phyloP scores from a whole-genome alignment of 2,329 filamentous ascomycete species.

The Arthrobotrys pseudoclavata region DNA sequence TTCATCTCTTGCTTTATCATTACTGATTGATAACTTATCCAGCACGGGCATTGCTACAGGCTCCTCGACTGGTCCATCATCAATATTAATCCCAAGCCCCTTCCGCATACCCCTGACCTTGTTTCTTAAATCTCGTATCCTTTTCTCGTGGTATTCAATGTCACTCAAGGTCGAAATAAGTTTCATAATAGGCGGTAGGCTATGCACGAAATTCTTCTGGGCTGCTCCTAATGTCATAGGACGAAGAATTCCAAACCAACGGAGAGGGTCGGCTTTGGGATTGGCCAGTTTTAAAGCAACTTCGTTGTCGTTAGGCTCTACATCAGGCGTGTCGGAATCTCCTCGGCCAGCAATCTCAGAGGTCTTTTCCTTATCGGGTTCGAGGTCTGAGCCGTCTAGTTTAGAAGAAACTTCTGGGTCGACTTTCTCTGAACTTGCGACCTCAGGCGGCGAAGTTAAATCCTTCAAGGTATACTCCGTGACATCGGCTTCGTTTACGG shows the following conservation, averaged over 20 bases:
- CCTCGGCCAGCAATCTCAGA: not conserved
- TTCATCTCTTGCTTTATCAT: not conserved
- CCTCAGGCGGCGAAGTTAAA: not conserved
- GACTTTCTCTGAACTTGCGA: not conserved
- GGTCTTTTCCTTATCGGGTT: conserved; percentile 4
- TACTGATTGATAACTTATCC: conserved; percentile 12
- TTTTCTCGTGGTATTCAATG: conserved; percentile 42
- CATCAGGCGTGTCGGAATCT: not conserved
- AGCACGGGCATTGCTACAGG: not conserved
- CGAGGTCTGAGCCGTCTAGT: not conserved
- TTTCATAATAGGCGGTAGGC: conserved; percentile 25
- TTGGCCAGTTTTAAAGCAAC: conserved; percentile 8
- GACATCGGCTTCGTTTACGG: not conserved
- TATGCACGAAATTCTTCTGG: conserved; percentile 66
- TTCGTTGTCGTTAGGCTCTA: not conserved
- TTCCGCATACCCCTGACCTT: conserved; percentile 38
- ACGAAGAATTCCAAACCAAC: conserved; percentile 70
- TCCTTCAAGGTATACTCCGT: conserved; percentile 35
- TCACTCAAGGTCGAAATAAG: conserved; percentile 24
- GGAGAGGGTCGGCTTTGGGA: conserved; percentile 66
- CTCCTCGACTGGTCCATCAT: conserved; percentile 9
- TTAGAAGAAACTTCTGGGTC: not conserved
- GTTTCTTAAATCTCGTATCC: conserved; percentile 23
- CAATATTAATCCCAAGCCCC: conserved; percentile 31
- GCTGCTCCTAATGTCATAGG: conserved; percentile 67